Base-by-base conservation (phyloP, 2,329 filamentous ascomycete genomes). In the Arthrobotrys iridis region DNA sequence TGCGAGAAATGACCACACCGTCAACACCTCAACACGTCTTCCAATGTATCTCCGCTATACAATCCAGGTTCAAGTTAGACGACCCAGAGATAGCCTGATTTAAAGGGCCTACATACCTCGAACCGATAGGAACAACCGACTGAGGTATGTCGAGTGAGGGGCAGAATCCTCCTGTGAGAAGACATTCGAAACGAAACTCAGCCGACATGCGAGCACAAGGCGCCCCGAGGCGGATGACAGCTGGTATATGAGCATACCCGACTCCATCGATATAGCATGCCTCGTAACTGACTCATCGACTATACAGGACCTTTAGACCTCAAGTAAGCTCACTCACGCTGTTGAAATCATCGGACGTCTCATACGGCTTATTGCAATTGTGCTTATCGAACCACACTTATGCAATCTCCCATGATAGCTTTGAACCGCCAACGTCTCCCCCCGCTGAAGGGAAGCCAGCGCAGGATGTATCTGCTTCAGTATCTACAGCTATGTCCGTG, bases 181-280 rank as follows among this genome's bases (percentile, higher is more conserved):
- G 48, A n/a, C 71, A 75, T 41, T 46, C 55, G 20, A 75, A 64
- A 41, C 64, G 57, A 41, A 75, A 62, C 26, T 75, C 71, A 8
- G 15, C 63, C 28, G 71, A 75, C 30, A 50, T 75, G 63, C 71
- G 71, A 50, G 71, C 71, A 24, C 57, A 58, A 28, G 71, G 63
- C 63, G 63, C 71, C 20, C 71, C 71, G 26, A 67, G 71, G 63
- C 71, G 71, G 40, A 75, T 75, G 71, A 75, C 71, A 57, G 40
- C 71, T 22, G 71, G 71, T 75, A 67, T 75, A 67, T 26, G 15
- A 35, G 18, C 40, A 30, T 43, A 37, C 33, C 26, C 13, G 18
- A 6, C 22, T 30, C 28, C 41, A 10, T 22, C 24, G 6, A 41
- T 7, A 18, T 37, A 30, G 11, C 10, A 15, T 41, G n/a, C 4